phyloP scores from a whole-genome alignment of 192 early-diverging fungal genomes.

The Backusella psychrophila region DNA sequence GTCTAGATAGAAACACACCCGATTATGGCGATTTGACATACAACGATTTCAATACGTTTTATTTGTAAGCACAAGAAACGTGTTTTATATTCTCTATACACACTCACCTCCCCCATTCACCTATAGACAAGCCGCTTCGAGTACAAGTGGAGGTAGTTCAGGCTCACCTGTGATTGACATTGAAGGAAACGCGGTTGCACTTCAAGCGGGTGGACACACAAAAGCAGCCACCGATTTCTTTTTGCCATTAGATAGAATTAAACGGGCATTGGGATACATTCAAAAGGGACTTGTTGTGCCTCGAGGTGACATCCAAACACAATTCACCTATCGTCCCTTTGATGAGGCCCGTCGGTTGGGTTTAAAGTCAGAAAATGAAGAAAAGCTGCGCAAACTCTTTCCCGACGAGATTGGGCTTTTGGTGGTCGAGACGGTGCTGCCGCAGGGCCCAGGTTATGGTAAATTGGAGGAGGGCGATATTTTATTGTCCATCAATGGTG shows the following conservation, averaged over 20 bases:
- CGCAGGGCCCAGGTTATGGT: slow-evolving; percentile 64
- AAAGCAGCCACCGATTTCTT: slow-evolving; percentile 85
- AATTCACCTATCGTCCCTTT: slow-evolving; percentile 73
- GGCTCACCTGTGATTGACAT: slow-evolving; percentile 83
- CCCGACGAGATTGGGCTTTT: slow-evolving; percentile 78
- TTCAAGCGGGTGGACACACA: slow-evolving; percentile 76
- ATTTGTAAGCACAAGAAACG: too few relatives aligned
- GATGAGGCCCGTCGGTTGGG: slow-evolving; percentile 75
- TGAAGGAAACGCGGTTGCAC: slow-evolving; percentile 75
- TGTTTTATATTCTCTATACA: too few relatives aligned
- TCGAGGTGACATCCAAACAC: slow-evolving; percentile 73
- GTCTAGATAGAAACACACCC: slow-evolving; percentile 78
- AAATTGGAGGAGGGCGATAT: slow-evolving; percentile 79
- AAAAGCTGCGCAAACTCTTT: slow-evolving; percentile 53
- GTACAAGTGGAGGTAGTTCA: slow-evolving; percentile 72
- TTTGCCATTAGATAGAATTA: slow-evolving; percentile 75
- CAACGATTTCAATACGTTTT: slow-evolving; percentile 62
- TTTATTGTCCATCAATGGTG: slow-evolving; percentile 64
- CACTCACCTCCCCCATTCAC: too few relatives aligned
- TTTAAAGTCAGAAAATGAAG: slow-evolving; percentile 60
- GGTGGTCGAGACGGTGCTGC: slow-evolving; percentile 71
- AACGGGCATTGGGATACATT: slow-evolving; percentile 53
- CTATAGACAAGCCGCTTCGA: slow-evolving; percentile 72
- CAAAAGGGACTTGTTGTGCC: slow-evolving; percentile 45
- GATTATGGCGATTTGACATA: slow-evolving; percentile 79